Conservation (phyloP, 75 land plant species). For the Pinus albicaulis region DNA sequence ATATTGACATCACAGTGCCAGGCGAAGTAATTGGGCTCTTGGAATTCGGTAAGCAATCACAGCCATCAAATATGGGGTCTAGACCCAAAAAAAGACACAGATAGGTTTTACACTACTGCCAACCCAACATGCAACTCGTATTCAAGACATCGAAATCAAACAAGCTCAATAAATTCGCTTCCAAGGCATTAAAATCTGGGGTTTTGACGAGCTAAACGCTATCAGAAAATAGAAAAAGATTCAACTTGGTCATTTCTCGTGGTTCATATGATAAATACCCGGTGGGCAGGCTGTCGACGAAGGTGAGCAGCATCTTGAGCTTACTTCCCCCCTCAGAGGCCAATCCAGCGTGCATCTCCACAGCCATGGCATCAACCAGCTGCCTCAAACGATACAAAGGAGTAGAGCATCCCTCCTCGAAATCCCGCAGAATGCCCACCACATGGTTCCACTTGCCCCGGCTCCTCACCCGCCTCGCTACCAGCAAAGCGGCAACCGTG, state of each 20-base stretch:
- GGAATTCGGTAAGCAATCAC: too few species aligned
- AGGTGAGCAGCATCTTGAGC: constrained; percentile 94
- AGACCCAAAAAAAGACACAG: too few species aligned
- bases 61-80: too few species aligned
- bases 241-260: neutral
- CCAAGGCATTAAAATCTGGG: too few species aligned
- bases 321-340: constrained; percentile 97
- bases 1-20: too few species aligned
- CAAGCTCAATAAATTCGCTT: too few species aligned
- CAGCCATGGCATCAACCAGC: constrained; percentile 94
- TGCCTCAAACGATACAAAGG: constrained; percentile 62
- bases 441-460: constrained; percentile 57
- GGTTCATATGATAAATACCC: constrained; percentile 42
- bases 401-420: constrained; percentile 68
- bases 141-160: too few species aligned
- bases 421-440: constrained; percentile 55
- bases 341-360: constrained; percentile 98
- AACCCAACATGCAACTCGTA: too few species aligned
- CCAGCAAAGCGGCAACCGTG: constrained; percentile 66
- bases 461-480: constrained; percentile 48
- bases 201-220: too few species aligned
- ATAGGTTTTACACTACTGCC: too few species aligned
- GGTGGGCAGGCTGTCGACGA: constrained; percentile 74
- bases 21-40: too few species aligned
- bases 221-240: neutral